Conservation (phyloP, 352 stramenopile genomes). For the Stramenopiles sp. region DNA sequence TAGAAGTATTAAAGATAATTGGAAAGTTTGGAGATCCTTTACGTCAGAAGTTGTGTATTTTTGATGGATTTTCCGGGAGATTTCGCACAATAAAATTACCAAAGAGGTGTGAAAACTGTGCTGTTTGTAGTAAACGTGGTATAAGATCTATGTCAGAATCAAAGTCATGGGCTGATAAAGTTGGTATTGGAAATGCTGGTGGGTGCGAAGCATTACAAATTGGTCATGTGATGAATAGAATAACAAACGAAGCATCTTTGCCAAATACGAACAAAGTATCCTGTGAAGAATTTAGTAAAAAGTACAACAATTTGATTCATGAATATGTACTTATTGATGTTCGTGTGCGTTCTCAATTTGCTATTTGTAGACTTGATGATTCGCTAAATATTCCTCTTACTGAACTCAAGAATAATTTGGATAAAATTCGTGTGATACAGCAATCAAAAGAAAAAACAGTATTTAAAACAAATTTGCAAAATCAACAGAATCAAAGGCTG, state of each 20-base stretch:
- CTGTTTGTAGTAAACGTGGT: slow-evolving; percentile 12
- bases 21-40: slow-evolving; percentile 24
- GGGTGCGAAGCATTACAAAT: background rate
- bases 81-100: slow-evolving; percentile 24
- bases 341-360: background rate
- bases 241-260: slow-evolving; percentile 5
- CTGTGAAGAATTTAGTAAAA: slow-evolving; percentile 5
- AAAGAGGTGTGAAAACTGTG: slow-evolving; percentile 10
- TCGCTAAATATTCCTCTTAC: background rate
- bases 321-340: slow-evolving; percentile 5
- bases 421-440: background rate
- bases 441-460: no score
- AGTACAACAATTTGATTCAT: no score
- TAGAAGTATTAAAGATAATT: slow-evolving; percentile 61
- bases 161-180: background rate
- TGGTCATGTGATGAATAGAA: slow-evolving; percentile 3
- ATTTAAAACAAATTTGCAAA: no score
- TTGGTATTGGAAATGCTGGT: background rate
- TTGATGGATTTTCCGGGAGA: slow-evolving; percentile 30
- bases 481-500: background rate
- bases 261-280: background rate
- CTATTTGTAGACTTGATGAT: background rate
- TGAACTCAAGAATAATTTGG: background rate
- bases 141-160: background rate
- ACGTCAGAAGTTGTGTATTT: slow-evolving; percentile 27